phyloP scores from a whole-genome alignment of 306 rosid species.

The Cotoneaster glaucophyllus region DNA sequence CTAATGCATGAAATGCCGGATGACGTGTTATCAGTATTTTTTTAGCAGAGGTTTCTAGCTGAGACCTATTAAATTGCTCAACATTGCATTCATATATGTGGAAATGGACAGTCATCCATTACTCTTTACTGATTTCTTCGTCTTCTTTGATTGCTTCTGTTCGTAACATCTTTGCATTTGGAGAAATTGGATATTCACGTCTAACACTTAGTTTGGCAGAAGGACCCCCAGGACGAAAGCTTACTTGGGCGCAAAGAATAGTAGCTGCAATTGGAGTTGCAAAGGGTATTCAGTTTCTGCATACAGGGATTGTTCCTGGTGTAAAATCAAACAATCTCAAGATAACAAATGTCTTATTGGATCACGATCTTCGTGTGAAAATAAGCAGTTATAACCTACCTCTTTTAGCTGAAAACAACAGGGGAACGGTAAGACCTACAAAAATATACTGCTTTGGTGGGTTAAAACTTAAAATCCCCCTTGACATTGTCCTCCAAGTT shows the following conservation, averaged over 20 bases:
- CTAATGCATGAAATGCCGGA: neutral
- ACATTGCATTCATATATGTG: neutral
- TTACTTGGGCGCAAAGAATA: conserved; percentile 82
- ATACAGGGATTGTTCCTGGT: conserved; percentile 92
- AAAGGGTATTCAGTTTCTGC: conserved; percentile 89
- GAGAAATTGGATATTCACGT: neutral
- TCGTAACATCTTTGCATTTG: neutral
- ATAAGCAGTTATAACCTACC: conserved; percentile 71
- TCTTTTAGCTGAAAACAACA: conserved; percentile 41
- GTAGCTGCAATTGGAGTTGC: conserved; percentile 74
- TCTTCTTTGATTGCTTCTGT: neutral
- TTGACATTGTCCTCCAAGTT: neutral
- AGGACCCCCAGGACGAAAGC: conserved; percentile 39
- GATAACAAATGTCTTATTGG: conserved; percentile 74
- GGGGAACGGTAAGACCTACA: conserved; percentile 40
- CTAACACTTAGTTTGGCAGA: conserved; percentile 40
- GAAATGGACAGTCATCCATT: neutral
- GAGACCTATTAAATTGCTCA: neutral
- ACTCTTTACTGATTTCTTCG: neutral
- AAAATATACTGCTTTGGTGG: neutral
- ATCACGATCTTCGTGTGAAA: conserved; percentile 65
- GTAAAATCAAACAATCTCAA: conserved; percentile 66
- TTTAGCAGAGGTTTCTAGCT: neutral
- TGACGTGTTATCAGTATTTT: neutral
- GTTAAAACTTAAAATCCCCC: neutral